A percentile compares a stretch with the other conserved stretches of the same genome.
Evolutionary conservation across 768 basidiomycete genomes (phyloP).

Genomic region (Chlorophyllum brunneum): DNA sequence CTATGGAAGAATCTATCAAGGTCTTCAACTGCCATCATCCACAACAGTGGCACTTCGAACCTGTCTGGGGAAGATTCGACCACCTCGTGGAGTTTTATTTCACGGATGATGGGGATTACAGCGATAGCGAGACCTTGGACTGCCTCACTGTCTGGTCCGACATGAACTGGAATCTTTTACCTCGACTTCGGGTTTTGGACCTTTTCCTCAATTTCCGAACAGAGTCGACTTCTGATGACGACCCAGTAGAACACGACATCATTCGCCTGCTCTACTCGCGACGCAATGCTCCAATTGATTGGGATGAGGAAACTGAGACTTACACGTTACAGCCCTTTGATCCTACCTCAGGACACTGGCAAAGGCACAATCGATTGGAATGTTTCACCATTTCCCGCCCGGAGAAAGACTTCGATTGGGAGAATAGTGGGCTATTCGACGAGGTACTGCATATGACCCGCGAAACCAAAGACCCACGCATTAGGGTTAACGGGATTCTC

Average conservation of each 20-base stretch:
- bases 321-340: background rate
- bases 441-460: too few relatives aligned
- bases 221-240: background rate
- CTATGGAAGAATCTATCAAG: background rate
- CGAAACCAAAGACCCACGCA: too few relatives aligned
- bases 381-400: too few relatives aligned
- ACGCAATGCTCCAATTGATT: background rate
- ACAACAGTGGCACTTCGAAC: background rate
- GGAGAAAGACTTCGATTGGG: too few relatives aligned
- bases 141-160: background rate
- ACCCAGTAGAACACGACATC: background rate
- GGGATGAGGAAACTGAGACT: background rate
- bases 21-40: background rate
- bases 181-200: background rate
- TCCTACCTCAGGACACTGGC: background rate
- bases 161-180: background rate
- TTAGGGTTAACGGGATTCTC: too few relatives aligned
- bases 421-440: too few relatives aligned
- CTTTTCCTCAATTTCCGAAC: background rate
- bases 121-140: background rate
- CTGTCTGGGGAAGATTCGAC: background rate
- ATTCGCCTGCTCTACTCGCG: background rate
- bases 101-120: background rate
- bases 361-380: too few relatives aligned
- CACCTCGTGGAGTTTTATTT: background rate